phyloP scores from a whole-genome alignment of 371 early-diverging fungal species.

The Syncephalastrum sp. region DNA sequence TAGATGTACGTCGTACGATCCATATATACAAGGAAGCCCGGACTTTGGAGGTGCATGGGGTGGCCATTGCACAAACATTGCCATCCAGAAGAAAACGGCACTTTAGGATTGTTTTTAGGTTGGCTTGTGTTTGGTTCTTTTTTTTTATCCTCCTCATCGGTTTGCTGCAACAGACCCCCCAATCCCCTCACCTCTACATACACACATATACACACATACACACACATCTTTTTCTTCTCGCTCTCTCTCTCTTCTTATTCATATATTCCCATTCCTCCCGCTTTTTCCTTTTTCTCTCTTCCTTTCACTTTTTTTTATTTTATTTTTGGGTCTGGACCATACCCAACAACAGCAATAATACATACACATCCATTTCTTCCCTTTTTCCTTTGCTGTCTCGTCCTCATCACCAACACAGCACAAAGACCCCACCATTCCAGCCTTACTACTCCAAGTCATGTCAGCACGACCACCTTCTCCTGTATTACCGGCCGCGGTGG shows the following conservation, averaged over 20 bases:
- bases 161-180: neutral
- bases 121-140: conserved; percentile 4
- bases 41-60: conserved; percentile 1
- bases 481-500: too few species aligned
- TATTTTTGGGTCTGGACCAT: too few species aligned
- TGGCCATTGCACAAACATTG: too few species aligned
- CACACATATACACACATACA: neutral
- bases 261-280: neutral
- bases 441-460: too few species aligned
- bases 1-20: conserved; percentile 7
- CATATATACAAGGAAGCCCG: neutral
- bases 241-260: conserved; percentile 2
- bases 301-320: neutral
- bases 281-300: neutral
- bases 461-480: too few species aligned
- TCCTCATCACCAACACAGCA: too few species aligned
- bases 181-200: neutral
- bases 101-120: neutral
- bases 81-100: too few species aligned
- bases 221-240: conserved; percentile 2
- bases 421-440: too few species aligned
- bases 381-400: too few species aligned
- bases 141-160: conserved; percentile 3
- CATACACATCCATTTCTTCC: too few species aligned
- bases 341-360: too few species aligned